phyloP scores from a whole-genome alignment of 768 basidiomycete genomes.

The Cubamyces lactineus region DNA sequence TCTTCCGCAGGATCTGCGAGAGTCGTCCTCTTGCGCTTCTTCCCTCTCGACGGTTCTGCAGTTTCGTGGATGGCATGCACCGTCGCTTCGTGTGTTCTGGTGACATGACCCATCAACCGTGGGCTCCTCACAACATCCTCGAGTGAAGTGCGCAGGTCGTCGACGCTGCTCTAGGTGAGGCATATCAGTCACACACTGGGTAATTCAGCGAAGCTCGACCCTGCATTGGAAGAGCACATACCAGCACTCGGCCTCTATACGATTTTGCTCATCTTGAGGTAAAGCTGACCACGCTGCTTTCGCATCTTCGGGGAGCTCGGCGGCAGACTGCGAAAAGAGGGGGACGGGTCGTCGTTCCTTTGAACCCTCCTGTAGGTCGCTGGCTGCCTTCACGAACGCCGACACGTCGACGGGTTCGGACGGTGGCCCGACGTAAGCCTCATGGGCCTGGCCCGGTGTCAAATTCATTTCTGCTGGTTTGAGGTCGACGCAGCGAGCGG shows the following conservation, averaged over 20 bases:
- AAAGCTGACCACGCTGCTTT: constrained; percentile 14
- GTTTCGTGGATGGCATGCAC: constrained; percentile 42
- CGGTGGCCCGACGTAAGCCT: constrained; percentile 32
- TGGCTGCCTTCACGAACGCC: constrained; percentile 31
- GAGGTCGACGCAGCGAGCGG: not conserved
- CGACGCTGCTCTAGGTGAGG: constrained; percentile 45
- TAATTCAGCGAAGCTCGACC: no score
- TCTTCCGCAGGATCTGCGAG: constrained; percentile 44
- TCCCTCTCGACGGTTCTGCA: constrained; percentile 39
- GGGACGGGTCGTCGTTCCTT: constrained; percentile 5
- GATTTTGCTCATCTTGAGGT: constrained; percentile 20
- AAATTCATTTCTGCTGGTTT: constrained; percentile 15
- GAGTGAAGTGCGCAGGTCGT: constrained; percentile 51
- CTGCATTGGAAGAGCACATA: constrained; percentile 21
- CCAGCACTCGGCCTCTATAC: constrained; percentile 42
- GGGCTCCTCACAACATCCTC: constrained; percentile 58
- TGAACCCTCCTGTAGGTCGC: constrained; percentile 14
- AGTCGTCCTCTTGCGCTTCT: constrained; percentile 41
- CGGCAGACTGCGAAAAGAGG: constrained; percentile 9
- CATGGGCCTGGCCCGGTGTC: constrained; percentile 30
- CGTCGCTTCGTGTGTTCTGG: constrained; percentile 53
- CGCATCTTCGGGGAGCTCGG: constrained; percentile 3
- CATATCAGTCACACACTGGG: not conserved
- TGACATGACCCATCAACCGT: constrained; percentile 57
- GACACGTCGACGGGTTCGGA: constrained; percentile 37